These are phyloP conservation scores for Diaporthe citriasiana DNA, from an alignment of 2,329 filamentous ascomycete genomes.

Conservation along the genomic window DNA sequence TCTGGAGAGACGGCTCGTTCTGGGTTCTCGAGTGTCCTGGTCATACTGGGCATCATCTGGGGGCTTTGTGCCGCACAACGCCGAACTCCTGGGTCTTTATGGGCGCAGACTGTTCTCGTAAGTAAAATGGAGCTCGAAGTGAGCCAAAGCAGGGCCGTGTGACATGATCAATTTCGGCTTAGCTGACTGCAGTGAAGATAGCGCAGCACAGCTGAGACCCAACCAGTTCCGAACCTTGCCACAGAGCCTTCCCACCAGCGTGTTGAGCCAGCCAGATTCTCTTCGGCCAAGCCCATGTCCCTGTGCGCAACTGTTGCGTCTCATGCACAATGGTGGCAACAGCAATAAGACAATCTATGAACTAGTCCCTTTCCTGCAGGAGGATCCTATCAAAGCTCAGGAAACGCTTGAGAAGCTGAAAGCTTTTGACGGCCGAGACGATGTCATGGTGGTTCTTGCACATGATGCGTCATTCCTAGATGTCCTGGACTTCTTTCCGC, in stretches of 20 bases:
- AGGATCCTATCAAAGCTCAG: slow-evolving; percentile 20
- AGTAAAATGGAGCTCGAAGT: background rate
- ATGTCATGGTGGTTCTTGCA: slow-evolving; percentile 43
- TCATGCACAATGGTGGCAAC: slow-evolving; percentile 31
- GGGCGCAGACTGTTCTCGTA: slow-evolving; percentile 32
- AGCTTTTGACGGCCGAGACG: slow-evolving; percentile 41
- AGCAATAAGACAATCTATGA: slow-evolving; percentile 16
- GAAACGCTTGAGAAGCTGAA: slow-evolving; percentile 43
- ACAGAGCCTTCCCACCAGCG: background rate
- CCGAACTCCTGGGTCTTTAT: slow-evolving; percentile 33
- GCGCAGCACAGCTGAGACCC: background rate
- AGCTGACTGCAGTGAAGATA: background rate
- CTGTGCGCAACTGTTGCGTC: slow-evolving; percentile 26
- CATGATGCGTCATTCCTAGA: slow-evolving; percentile 43
- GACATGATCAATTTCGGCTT: slow-evolving; percentile 37
- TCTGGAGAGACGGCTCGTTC: slow-evolving; percentile 47
- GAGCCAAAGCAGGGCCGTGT: background rate
- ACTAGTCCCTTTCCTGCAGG: background rate
- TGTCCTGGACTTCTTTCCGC: slow-evolving; percentile 42
- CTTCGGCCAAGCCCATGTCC: background rate
- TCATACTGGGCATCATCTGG: slow-evolving; percentile 45
- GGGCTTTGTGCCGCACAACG: slow-evolving; percentile 44
- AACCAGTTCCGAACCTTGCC: background rate
- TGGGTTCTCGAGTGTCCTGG: slow-evolving; percentile 46
- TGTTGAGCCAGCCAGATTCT: background rate